Evolutionary conservation across 2,329 filamentous ascomycete species (phyloP), one percentile per base, ranked within the genome.

Genomic region (Aquanectria penicillioides): DNA sequence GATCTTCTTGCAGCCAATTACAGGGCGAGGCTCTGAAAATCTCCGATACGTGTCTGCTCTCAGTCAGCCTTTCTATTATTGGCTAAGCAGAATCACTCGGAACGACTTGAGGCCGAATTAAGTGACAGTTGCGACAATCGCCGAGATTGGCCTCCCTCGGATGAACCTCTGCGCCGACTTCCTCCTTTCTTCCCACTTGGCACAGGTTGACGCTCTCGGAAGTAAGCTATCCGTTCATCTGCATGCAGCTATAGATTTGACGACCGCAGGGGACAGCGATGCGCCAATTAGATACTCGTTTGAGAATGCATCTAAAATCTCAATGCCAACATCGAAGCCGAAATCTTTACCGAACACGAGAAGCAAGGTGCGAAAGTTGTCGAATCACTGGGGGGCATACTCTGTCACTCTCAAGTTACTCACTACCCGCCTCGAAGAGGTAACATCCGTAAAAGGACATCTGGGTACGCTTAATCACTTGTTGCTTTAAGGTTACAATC

Each of bases 111-210:
- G 6, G 33, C 46, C 46, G 46, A 50, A 13, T 22, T 29, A 15
- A 23, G 38, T 6, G 25, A 10, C 23, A 38, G 29, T 9, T 20
- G 11, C 29, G 15, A 13, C 33, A 28, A 36, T 34, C 15, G 26
- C 17, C 46, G 46, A 50, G 46, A 40, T 29, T 29, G 9, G 11
- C 15, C n/a, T 34, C 34, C 22, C 23, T 50, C 34, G 46, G 46
- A 7, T 38, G 12, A 50, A 50, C 18, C 33, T 9, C n/a, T 38
- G 33, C 23, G 23, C 46, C 33, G 25, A 38, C 20, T 20, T 50
- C 5, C 23, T 22, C n/a, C n/a, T 12, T 31, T 20, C 23, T 29
- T 8, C 12, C 15, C 25, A 10, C 13, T 20, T 11, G 6, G 17
- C 23, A 50, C 22, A 5, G 6, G 18, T 15, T 11, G 18, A 3